Evolutionary conservation across 78 protist species (phyloP), one percentile per base, ranked within the genome.

Genomic region (Polysphondylium violaceum): DNA sequence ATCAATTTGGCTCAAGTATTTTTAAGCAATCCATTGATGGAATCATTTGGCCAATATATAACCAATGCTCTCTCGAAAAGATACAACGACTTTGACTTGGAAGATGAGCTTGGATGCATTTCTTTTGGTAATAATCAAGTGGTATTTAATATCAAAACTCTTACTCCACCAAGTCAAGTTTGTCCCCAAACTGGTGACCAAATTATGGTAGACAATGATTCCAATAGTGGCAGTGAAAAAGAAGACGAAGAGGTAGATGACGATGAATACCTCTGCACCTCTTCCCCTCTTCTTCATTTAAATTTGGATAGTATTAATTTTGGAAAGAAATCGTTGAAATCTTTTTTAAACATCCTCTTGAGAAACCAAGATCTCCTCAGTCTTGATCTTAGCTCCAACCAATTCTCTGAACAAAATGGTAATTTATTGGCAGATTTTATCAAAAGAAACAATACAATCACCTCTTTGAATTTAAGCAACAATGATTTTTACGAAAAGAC

Each of bases 401-500:
- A 69, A 53, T 19, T 83, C 0, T 14, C 25, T 23, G 91, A 83
- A 27, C n/a, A 21, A 0, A 69, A 69, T 43, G 91, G 79, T 8
- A 21, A n/a, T 0, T n/a, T 19, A 23, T 29, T 83, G 19, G 79
- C 81, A 0, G 74, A 83, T 4, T 83, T 83, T 58, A 83, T 83
- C 16, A 33, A 36, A 59, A 35, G 25, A 27, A 83, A 67, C 33
- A 23, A 69, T 12, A 38, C 68, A 5, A 83, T 83, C 21, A 51
- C 56, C 9, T 25, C 56, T 8, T 23, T 83, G 3, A 68, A 72
- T 2, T 31, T 83, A 8, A 41, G 74, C 21, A 69, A 69, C 51
- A 83, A 83, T 44, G 91, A 69, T 21, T 44, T 83, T 16, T 69
- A 83, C 40, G 91, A 83, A 41, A 58, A 36, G 17, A 47, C 91